These are phyloP conservation scores for Pseudodiploospora longispora DNA, from an alignment of 2,329 filamentous ascomycete genomes.

Conservation along the genomic window DNA sequence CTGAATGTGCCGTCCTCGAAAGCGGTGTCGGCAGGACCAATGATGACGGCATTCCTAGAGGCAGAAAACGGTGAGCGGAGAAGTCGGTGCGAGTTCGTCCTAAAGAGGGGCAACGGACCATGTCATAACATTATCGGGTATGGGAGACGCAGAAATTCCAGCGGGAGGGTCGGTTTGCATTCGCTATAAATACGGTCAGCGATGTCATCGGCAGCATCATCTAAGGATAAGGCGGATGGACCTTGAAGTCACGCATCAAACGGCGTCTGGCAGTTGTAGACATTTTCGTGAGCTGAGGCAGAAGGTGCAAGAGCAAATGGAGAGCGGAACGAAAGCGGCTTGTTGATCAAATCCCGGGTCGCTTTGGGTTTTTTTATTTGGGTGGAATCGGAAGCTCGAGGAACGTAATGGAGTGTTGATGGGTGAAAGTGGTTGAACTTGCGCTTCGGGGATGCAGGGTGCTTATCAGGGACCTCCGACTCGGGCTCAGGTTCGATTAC, in stretches of 20 bases:
- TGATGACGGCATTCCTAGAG: constrained; percentile 92
- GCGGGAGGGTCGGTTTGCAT: constrained; percentile 99
- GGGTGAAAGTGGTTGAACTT: not conserved
- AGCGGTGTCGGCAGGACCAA: constrained; percentile 90
- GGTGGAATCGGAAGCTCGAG: no score
- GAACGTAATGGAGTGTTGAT: not conserved
- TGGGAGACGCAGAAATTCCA: constrained; percentile 90
- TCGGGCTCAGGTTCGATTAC: no score
- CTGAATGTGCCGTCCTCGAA: constrained; percentile 98
- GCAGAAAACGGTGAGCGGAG: constrained; percentile 11
- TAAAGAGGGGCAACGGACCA: constrained; percentile 50
- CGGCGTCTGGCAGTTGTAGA: constrained; percentile 92
- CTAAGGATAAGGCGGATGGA: constrained; percentile 32
- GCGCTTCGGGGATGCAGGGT: no score
- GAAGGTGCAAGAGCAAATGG: not conserved
- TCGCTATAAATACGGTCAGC: constrained; percentile 48
- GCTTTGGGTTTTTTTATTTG: no score
- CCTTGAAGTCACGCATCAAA: constrained; percentile 99
- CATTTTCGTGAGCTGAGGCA: constrained; percentile 31
- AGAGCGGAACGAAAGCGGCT: not conserved
- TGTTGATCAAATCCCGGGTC: no score
- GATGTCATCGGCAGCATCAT: constrained; percentile 4
- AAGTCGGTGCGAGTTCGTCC: not conserved
- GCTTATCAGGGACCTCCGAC: no score
- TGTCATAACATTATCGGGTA: constrained; percentile 95